These are phyloP conservation scores for Saitozyma sp. DNA, from an alignment of 768 basidiomycete species.

Conservation along the genomic window DNA sequence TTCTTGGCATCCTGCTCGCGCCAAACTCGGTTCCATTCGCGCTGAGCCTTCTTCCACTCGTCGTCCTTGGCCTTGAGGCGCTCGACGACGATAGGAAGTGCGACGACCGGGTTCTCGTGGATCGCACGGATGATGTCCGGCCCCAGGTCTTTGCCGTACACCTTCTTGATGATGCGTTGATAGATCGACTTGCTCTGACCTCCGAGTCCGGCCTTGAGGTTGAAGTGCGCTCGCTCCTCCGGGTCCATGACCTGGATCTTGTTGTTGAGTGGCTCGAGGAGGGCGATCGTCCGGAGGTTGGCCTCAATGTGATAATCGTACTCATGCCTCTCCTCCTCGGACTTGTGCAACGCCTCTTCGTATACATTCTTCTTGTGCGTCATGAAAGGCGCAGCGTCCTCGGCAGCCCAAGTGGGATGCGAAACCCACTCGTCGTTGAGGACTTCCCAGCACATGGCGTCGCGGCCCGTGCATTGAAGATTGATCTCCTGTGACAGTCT, in stretches of 20 bases:
- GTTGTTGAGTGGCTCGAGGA: conserved; percentile 80
- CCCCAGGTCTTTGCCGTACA: conserved; percentile 67
- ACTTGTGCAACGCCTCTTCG: conserved; percentile 93
- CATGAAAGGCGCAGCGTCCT: conserved; percentile 83
- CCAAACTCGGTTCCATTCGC: conserved; percentile 97
- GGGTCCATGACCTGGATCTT: conserved; percentile 84
- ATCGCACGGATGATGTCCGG: conserved; percentile 61
- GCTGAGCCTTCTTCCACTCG: conserved; percentile 90
- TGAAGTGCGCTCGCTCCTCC: conserved; percentile 79
- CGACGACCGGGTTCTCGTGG: conserved; percentile 85
- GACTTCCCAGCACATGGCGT: conserved; percentile 90
- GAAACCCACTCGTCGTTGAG: conserved; percentile 98
- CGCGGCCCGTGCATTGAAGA: conserved; percentile 89
- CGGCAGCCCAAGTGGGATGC: conserved; percentile 96
- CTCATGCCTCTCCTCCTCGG: conserved; percentile 97
- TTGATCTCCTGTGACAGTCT: conserved; percentile 67
- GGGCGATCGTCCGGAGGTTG: conserved; percentile 80
- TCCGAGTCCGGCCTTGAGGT: conserved; percentile 83
- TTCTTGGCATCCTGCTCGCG: conserved; percentile 91
- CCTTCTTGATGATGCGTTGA: conserved; percentile 87
- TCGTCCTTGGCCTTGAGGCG: conserved; percentile 92
- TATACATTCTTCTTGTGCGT: conserved; percentile 95
- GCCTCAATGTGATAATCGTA: conserved; percentile 94
- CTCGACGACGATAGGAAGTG: conserved; percentile 85
- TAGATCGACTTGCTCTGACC: conserved; percentile 83